These are phyloP conservation scores for Pseudozyma flocculosa DNA, from an alignment of 1,284 basidiomycete genomes.

Conservation along the genomic window DNA sequence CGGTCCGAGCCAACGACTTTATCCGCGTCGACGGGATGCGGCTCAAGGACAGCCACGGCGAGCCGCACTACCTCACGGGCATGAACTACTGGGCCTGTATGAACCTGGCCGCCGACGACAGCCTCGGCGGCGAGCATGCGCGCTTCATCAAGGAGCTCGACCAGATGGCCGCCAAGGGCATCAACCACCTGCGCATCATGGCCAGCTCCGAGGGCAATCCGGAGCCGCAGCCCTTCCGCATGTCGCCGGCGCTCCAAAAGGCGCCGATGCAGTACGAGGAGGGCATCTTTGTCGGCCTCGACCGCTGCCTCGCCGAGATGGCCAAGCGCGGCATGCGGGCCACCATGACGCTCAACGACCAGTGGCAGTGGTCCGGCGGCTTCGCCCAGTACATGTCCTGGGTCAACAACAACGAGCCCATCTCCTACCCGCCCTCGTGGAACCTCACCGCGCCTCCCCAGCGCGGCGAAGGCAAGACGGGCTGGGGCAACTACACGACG, in stretches of 20 bases:
- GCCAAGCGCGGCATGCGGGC: slow-evolving; percentile 32
- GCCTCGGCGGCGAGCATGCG: slow-evolving; percentile 18
- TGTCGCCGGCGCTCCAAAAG: slow-evolving; percentile 15
- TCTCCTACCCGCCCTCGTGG: slow-evolving; percentile 37
- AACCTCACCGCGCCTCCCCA: slow-evolving; percentile 24
- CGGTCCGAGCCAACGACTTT: slow-evolving; percentile 4
- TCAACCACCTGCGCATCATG: slow-evolving; percentile 47
- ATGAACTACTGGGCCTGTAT: slow-evolving; percentile 33
- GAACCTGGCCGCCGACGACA: slow-evolving; percentile 36
- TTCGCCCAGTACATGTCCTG: slow-evolving; percentile 32
- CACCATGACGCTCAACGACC: slow-evolving; percentile 34
- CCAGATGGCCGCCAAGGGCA: slow-evolving; percentile 26
- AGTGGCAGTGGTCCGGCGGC: slow-evolving; percentile 25
- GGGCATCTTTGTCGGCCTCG: slow-evolving; percentile 31
- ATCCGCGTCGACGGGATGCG: slow-evolving; percentile 13
- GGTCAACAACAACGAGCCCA: slow-evolving; percentile 27
- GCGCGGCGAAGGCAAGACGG: slow-evolving; percentile 6
- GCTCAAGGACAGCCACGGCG: slow-evolving; percentile 5
- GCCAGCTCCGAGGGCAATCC: slow-evolving; percentile 12
- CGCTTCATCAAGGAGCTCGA: slow-evolving; percentile 35
- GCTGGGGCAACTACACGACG: slow-evolving; percentile 39
- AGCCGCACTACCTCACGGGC: slow-evolving; percentile 8
- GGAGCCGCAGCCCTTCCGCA: slow-evolving; percentile 12
- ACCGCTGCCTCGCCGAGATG: slow-evolving; percentile 35
- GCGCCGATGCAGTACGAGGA: slow-evolving; percentile 23